Percentiles rank a stretch among this genome's conserved stretches.
Conservation (phyloP, 129 eudicot species). For the Flaveria bidentis region DNA sequence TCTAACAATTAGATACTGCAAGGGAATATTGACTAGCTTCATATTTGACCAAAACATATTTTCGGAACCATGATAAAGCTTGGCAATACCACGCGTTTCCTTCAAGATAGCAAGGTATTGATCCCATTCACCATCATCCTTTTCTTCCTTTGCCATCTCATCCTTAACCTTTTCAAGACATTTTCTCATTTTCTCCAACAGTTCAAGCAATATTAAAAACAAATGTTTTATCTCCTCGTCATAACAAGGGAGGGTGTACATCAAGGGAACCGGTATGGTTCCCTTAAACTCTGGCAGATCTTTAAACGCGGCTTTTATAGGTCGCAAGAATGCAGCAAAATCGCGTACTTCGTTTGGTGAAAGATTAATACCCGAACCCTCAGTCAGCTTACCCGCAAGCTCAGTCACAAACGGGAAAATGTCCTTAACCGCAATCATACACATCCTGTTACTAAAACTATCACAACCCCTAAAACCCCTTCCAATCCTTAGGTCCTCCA, state of each 20-base stretch:
- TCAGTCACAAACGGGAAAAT: slow-evolving; percentile 56
- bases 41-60: slow-evolving; percentile 50
- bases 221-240: slow-evolving; percentile 42
- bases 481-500: slow-evolving; percentile 42
- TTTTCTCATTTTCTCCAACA: slow-evolving; percentile 49
- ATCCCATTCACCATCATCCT: slow-evolving; percentile 47
- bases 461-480: slow-evolving; percentile 19
- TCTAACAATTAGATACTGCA: slow-evolving; percentile 49
- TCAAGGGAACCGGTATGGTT: slow-evolving; percentile 13
- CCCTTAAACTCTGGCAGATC: slow-evolving; percentile 10
- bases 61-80: slow-evolving; percentile 50
- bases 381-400: slow-evolving; percentile 45
- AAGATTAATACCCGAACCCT: slow-evolving; percentile 42
- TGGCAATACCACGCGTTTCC: slow-evolving; percentile 48
- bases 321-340: slow-evolving; percentile 56
- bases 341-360: slow-evolving; percentile 46
- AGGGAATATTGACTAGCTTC: slow-evolving; percentile 49
- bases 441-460: slow-evolving; percentile 8
- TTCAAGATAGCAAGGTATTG: slow-evolving; percentile 63
- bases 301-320: slow-evolving; percentile 38
- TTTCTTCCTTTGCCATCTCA: slow-evolving; percentile 29
- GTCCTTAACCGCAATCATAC: slow-evolving; percentile 45
- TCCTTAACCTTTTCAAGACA: slow-evolving; percentile 58
- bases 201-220: slow-evolving; percentile 32
- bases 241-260: slow-evolving; percentile 26